Evolutionary conservation across 805 yeast genomes (phyloP).

Genomic region (Zygosaccharomyces pseudorouxii): DNA sequence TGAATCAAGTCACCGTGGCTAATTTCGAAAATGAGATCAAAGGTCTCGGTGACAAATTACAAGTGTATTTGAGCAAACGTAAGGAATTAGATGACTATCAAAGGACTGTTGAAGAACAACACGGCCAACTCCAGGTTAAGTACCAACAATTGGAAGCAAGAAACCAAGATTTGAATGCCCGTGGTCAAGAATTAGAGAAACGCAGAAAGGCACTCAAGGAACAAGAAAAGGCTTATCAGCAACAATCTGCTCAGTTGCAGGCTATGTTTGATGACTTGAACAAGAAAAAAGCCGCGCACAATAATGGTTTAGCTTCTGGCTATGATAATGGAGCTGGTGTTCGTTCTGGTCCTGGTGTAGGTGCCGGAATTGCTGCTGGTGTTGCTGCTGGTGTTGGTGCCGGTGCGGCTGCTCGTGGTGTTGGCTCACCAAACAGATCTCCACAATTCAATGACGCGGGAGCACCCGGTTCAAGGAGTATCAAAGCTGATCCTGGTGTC

Average conservation of each 20-base stretch:
- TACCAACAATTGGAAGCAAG: conserved; percentile 34
- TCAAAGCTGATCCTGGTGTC: conserved; percentile 34
- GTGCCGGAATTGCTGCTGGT: conserved; percentile 15
- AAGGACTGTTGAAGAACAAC: conserved; percentile 37
- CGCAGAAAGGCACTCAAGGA: conserved; percentile 36
- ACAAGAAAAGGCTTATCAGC: conserved; percentile 36
- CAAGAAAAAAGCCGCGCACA: conserved; percentile 37
- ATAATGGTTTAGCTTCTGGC: conserved; percentile 26
- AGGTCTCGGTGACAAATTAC: conserved; percentile 31
- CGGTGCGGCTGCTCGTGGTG: conserved; percentile 38
- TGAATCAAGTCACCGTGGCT: conserved; percentile 48
- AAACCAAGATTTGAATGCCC: conserved; percentile 35
- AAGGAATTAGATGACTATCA: conserved; percentile 39
- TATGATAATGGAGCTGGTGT: conserved; percentile 21
- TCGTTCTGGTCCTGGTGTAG: conserved; percentile 33
- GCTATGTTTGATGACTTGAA: conserved; percentile 35
- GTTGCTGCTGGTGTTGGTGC: conserved; percentile 21
- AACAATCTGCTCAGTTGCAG: conserved; percentile 37
- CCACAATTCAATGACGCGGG: conserved; percentile 36
- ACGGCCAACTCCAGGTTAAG: conserved; percentile 31
- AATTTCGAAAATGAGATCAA: conserved; percentile 42
- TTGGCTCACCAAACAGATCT: conserved; percentile 37
- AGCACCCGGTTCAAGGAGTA: conserved; percentile 28
- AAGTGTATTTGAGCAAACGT: conserved; percentile 26
- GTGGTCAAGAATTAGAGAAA: conserved; percentile 35